Conservation (phyloP, 139 green algal genomes). For the Asterochloris sp. region DNA sequence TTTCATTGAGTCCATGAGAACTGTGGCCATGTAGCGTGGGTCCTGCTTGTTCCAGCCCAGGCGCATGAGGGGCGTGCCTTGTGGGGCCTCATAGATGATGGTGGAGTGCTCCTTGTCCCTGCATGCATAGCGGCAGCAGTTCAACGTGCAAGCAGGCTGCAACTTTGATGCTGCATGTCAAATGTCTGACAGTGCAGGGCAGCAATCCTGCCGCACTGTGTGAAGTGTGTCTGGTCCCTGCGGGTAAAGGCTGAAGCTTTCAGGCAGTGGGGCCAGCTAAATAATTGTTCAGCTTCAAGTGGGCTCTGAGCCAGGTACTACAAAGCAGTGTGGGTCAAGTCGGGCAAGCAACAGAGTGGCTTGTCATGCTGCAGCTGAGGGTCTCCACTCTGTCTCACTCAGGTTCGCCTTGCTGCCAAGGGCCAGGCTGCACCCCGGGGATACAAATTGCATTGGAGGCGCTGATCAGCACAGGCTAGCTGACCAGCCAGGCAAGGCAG, state of each 20-base stretch:
- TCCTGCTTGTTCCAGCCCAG: conserved; percentile 98
- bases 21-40: conserved; percentile 92
- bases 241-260: neutral
- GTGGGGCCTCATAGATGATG: conserved; percentile 94
- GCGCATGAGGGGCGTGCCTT: conserved; percentile 83
- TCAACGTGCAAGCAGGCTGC: conserved; percentile 75
- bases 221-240: neutral
- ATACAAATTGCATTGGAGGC: no score
- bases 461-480: no score
- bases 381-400: no score
- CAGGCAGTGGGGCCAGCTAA: no score
- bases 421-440: no score
- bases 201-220: neutral
- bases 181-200: neutral
- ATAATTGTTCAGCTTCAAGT: no score
- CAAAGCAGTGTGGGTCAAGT: no score
- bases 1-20: conserved; percentile 70
- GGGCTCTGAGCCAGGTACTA: no score
- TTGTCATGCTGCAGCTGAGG: no score
- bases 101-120: conserved; percentile 95
- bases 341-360: no score
- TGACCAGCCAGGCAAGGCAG: no score
- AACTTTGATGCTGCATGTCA: neutral
- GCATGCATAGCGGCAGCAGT: neutral
- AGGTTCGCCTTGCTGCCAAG: no score